phyloP scores from a whole-genome alignment of 352 stramenopile genomes.

The Globisporangium irregulare region DNA sequence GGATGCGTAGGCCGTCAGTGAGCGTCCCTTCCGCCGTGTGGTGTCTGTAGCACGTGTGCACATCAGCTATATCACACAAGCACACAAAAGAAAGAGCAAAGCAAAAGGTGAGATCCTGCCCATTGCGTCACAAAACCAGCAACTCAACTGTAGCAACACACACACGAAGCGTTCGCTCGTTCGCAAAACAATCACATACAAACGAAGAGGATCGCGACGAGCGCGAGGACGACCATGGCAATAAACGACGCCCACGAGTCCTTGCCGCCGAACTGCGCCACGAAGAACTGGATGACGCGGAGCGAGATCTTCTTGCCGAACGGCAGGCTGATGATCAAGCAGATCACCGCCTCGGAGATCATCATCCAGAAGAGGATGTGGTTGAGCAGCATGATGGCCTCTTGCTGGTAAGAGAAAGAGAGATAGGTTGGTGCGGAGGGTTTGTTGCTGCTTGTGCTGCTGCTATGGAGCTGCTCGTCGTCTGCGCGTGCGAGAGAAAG shows the following conservation, averaged over 20 bases:
- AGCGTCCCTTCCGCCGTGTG: slow-evolving; percentile 49
- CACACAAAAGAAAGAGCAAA: slow-evolving; percentile 1
- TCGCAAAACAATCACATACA: slow-evolving; percentile 36
- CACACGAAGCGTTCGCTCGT: not conserved
- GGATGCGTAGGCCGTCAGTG: slow-evolving; percentile 78
- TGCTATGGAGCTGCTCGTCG: not conserved
- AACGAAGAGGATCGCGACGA: slow-evolving; percentile 70
- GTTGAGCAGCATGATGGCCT: slow-evolving; percentile 35
- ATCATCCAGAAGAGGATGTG: slow-evolving; percentile 57
- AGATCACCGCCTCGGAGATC: slow-evolving; percentile 42
- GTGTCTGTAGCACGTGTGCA: slow-evolving; percentile 70
- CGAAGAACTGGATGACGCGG: slow-evolving; percentile 57
- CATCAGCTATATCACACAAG: slow-evolving; percentile 43
- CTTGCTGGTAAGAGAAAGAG: no score
- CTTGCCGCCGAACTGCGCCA: slow-evolving; percentile 34
- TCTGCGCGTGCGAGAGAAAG: slow-evolving; percentile 1
- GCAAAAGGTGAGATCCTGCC: not conserved
- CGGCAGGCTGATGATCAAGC: slow-evolving; percentile 47
- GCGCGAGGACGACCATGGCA: slow-evolving; percentile 46
- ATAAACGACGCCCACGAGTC: slow-evolving; percentile 44
- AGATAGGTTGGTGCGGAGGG: no score
- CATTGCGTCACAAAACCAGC: not conserved
- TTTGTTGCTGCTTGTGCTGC: not conserved
- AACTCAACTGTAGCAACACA: not conserved
- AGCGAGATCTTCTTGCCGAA: slow-evolving; percentile 62